Conservation (phyloP, 2,329 filamentous ascomycete species). For the Botrytis tulipae region DNA sequence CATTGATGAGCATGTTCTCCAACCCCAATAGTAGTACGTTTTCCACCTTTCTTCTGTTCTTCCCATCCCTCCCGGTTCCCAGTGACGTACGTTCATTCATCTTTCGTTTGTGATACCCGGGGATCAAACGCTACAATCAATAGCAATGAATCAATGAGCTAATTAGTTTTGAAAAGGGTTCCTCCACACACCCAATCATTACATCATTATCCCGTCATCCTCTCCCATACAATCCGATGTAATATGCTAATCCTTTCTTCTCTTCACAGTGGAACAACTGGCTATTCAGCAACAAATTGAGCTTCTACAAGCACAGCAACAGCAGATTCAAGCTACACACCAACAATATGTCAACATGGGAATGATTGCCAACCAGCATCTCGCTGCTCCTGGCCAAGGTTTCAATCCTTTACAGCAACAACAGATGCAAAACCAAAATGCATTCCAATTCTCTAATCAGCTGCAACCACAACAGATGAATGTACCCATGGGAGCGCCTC, state of each 20-base stretch:
- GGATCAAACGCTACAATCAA: neutral
- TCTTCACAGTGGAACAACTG: slow-evolving; percentile 83
- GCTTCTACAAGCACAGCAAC: slow-evolving; percentile 93
- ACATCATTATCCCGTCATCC: neutral
- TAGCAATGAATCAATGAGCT: slow-evolving; percentile 4
- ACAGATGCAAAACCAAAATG: slow-evolving; percentile 71
- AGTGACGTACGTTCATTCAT: slow-evolving; percentile 28
- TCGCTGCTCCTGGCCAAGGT: slow-evolving; percentile 58
- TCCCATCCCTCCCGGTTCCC: slow-evolving; percentile 15
- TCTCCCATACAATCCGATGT: neutral
- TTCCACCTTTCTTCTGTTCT: slow-evolving; percentile 22
- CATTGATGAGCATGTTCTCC: slow-evolving; percentile 87
- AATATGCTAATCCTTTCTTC: slow-evolving; percentile 3
- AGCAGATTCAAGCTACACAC: slow-evolving; percentile 93
- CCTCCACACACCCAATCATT: slow-evolving; percentile 24
- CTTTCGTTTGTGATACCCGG: neutral
- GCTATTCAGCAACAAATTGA: slow-evolving; percentile 98
- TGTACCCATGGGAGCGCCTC: slow-evolving; percentile 71
- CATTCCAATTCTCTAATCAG: slow-evolving; percentile 87
- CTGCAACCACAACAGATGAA: slow-evolving; percentile 70
- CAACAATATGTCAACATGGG: slow-evolving; percentile 98
- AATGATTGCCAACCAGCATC: slow-evolving; percentile 82
- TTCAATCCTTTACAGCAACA: slow-evolving; percentile 78
- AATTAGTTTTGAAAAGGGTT: slow-evolving; percentile 1
- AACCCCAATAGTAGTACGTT: slow-evolving; percentile 60